phyloP scores from a whole-genome alignment of 768 basidiomycete species.

The Lactarius indigo region DNA sequence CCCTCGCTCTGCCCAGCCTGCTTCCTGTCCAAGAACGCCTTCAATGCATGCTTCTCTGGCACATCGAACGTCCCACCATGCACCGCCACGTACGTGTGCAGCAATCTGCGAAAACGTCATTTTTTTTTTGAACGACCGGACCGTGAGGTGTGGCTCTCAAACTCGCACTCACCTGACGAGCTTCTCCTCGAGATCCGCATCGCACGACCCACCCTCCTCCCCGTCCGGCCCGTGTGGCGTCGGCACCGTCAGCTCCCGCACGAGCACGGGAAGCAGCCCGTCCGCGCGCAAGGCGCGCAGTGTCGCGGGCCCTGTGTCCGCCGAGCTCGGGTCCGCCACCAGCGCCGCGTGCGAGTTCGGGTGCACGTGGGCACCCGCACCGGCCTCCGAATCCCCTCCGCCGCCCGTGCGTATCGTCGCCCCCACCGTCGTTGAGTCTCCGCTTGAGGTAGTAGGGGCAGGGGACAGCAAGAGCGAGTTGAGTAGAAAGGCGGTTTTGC shows the following conservation, averaged over 20 bases:
- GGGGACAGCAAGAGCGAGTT: conserved; percentile 58
- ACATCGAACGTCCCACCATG: conserved; percentile 19
- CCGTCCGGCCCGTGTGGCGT: conserved; percentile 66
- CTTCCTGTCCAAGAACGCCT: conserved; percentile 14
- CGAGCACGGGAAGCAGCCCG: conserved; percentile 46
- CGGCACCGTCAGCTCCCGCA: conserved; percentile 52
- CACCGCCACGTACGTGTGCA: conserved; percentile 23
- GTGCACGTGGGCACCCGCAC: conserved; percentile 54
- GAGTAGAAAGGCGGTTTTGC: conserved; percentile 77
- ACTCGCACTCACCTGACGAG: conserved; percentile 45
- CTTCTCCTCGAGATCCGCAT: conserved; percentile 66
- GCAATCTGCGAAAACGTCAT: conserved; percentile 11
- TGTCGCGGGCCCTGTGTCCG: conserved; percentile 47
- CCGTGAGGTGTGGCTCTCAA: too few species aligned
- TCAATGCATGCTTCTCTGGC: conserved; percentile 14
- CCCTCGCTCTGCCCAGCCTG: neutral
- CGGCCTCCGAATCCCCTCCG: conserved; percentile 18
- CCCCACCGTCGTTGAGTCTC: neutral
- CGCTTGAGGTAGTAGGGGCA: too few species aligned
- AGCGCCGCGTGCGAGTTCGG: conserved; percentile 71
- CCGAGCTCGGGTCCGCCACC: conserved; percentile 51
- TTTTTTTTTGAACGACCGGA: too few species aligned
- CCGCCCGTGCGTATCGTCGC: conserved; percentile 20
- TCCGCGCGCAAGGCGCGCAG: conserved; percentile 47
- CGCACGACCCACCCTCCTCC: conserved; percentile 54